Percentiles rank a stretch among this genome's conserved stretches.
Conservation (phyloP, 148 eudicot genomes). For the Cornus kousa region DNA sequence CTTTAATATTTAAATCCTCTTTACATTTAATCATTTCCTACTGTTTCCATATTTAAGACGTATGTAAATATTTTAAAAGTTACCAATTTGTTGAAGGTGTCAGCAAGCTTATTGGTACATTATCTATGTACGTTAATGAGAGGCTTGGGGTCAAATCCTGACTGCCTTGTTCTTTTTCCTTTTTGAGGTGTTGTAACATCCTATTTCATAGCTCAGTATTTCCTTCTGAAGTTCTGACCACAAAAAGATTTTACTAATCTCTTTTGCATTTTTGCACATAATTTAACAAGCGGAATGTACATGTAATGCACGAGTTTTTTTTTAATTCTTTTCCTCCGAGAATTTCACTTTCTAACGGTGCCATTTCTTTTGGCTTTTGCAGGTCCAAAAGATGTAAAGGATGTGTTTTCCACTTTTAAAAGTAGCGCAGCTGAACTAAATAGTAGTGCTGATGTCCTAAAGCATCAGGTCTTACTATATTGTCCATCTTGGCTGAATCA, state of each 20-base stretch:
- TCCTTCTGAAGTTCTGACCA: background rate
- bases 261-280: background rate
- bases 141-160: background rate
- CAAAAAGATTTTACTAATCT: background rate
- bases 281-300: constrained; percentile 4
- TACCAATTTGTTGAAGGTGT: background rate
- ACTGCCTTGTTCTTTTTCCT: background rate
- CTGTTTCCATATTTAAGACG: background rate
- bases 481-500: constrained; percentile 10
- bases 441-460: constrained; percentile 50
- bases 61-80: background rate
- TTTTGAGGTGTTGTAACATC: background rate
- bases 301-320: background rate
- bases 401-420: constrained; percentile 61
- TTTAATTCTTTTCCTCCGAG: background rate
- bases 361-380: constrained; percentile 20
- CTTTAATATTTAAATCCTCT: no score
- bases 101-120: background rate
- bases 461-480: constrained; percentile 61
- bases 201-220: background rate
- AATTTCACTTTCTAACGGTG: background rate
- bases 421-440: constrained; percentile 65
- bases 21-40: background rate
- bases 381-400: constrained; percentile 89
- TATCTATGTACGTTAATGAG: no score